Percentiles rank a stretch among this genome's conserved stretches.
These are phyloP conservation scores for Paramecium biaurelia DNA, from an alignment of 73 alveolate species.

Conservation along the genomic window DNA sequence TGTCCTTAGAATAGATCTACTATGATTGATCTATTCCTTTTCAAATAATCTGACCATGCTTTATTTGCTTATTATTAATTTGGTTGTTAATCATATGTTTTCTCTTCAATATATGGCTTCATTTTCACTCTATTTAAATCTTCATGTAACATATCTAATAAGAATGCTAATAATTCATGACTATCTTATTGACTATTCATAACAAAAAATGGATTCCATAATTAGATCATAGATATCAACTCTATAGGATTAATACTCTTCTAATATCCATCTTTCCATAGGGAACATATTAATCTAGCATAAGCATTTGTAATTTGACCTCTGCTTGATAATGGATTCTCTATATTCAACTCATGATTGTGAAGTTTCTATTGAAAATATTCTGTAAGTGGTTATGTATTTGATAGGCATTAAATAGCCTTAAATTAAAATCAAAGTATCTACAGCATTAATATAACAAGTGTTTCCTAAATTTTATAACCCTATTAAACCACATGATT, in stretches of 20 bases:
- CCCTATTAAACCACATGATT: constrained; percentile 81
- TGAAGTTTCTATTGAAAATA: constrained; percentile 75
- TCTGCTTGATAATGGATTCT: constrained; percentile 44
- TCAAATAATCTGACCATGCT: constrained; percentile 79
- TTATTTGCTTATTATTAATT: constrained; percentile 63
- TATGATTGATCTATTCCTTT: constrained; percentile 80
- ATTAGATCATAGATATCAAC: neutral
- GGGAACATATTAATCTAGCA: constrained; percentile 18
- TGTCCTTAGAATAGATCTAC: constrained; percentile 93
- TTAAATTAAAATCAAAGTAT: neutral
- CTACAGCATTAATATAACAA: constrained; percentile 87
- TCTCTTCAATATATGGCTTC: constrained; percentile 70
- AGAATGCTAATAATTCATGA: constrained; percentile 94
- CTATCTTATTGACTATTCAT: constrained; percentile 89
- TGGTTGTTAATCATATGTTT: constrained; percentile 18
- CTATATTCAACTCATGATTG: constrained; percentile 63
- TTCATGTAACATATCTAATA: constrained; percentile 95
- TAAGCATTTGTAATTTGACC: constrained; percentile 49
- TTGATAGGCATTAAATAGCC: constrained; percentile 90
- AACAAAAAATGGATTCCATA: constrained; percentile 67
- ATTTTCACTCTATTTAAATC: constrained; percentile 63
- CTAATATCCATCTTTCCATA: neutral
- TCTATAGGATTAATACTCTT: constrained; percentile 6
- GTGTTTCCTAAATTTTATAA: constrained; percentile 92
- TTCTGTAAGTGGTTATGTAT: constrained; percentile 90